Evolutionary conservation across 441 rosid genomes (phyloP), one percentile per base, ranked within the genome.

Genomic region (Dalechampia spathulata): DNA sequence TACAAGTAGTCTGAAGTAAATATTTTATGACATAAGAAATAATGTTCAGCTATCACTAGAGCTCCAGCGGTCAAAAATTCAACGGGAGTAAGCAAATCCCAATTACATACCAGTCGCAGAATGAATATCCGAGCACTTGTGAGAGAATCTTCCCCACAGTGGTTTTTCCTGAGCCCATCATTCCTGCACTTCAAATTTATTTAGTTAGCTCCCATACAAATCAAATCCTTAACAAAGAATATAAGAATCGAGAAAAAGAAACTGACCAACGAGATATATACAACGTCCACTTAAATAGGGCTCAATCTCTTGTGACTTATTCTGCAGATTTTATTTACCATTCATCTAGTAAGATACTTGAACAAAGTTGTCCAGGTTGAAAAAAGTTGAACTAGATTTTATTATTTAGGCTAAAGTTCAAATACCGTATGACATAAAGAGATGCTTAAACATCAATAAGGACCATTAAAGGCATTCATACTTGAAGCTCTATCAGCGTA

Each of bases 81-180:
- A 34, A 32, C n/a, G 19, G 6, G 40, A 26, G 26, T 17, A 3
- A 7, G 9, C 12, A 4, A 17, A 27, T 22, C 32, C 27, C 16
- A 38, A 9, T 39, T 19, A 58, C 76, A 39, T 68, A 90, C 98
- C 96, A 68, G 74, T 87, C 98, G 54, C 60, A 60, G 65, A 90
- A 85, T 34, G 83, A 70, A 72, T 85, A 87, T 39, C 67, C 68
- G 52, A 90, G 89, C 36, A 71, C 83, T 63, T 54, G 68, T 8
- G 98, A 70, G 53, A 90, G 69, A 56, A 87, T 52, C 71, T 85
- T 79, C 28, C 96, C 98, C 19, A 85, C 86, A 10, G 95, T 90
- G 0, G 98, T 83, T 72, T 90, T 90, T 59, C 98, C 98, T 6
- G 92, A 90, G 53, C 98, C 96, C 98, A 87, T 90, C 90, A 87